A percentile compares a stretch with the other conserved stretches of the same genome.
These are phyloP conservation scores for Tuber microsphaerosporum DNA, from an alignment of 495 filamentous ascomycete genomes.

Conservation along the genomic window DNA sequence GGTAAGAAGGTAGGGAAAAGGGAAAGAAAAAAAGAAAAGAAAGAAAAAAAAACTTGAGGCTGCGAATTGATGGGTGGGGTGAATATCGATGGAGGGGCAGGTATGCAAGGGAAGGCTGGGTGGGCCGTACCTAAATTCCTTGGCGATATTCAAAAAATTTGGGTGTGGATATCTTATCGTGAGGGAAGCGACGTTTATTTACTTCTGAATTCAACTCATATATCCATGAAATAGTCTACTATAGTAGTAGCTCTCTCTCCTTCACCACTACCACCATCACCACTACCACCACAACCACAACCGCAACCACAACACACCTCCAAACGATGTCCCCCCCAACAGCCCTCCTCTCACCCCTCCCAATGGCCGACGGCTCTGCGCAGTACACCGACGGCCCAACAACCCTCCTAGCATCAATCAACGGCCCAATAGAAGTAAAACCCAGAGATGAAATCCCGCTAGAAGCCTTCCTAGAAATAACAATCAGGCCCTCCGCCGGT, in stretches of 20 bases:
- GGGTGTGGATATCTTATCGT: neutral
- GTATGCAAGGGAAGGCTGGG: neutral
- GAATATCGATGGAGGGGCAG: neutral
- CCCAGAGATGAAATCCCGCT: slow-evolving; percentile 38
- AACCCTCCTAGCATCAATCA: slow-evolving; percentile 74
- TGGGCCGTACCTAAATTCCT: neutral
- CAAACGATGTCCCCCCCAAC: slow-evolving; percentile 10
- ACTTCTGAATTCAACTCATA: neutral
- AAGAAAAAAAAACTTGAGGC: slow-evolving; percentile 26
- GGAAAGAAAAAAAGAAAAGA: slow-evolving; percentile 14
- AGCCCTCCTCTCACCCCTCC: slow-evolving; percentile 45
- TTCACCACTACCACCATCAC: slow-evolving; percentile 4
- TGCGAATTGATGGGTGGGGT: slow-evolving; percentile 21
- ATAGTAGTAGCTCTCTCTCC: neutral
- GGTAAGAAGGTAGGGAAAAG: slow-evolving; percentile 5
- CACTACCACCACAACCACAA: slow-evolving; percentile 1
- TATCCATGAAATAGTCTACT: neutral
- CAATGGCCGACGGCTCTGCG: slow-evolving; percentile 79
- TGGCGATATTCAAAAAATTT: neutral
- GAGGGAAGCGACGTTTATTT: slow-evolving; percentile 5
- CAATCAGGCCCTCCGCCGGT: slow-evolving; percentile 74
- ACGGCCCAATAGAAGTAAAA: slow-evolving; percentile 58
- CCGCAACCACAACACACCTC: neutral
- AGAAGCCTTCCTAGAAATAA: slow-evolving; percentile 82
- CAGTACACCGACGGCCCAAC: slow-evolving; percentile 65